Percentiles rank a stretch among this genome's conserved stretches.
Evolutionary conservation across 2,329 filamentous ascomycete species (phyloP).

Genomic region (Daldinia eschscholtzii): DNA sequence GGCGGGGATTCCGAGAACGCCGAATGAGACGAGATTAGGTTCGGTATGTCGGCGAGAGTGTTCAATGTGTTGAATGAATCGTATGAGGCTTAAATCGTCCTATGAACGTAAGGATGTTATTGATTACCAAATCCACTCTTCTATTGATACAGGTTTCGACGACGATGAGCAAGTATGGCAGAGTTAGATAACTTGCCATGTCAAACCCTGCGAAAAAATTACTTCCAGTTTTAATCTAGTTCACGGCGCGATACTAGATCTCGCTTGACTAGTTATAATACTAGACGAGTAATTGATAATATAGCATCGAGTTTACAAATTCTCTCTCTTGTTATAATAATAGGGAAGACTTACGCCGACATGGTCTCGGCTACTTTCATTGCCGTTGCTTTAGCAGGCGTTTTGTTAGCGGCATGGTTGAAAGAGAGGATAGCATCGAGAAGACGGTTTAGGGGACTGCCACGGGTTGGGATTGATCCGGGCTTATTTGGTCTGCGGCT

Average conservation of each 20-base stretch:
- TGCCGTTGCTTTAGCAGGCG: neutral
- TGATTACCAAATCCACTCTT: neutral
- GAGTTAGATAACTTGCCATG: neutral
- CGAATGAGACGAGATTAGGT: neutral
- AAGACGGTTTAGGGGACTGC: neutral
- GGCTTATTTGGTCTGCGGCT: slow-evolving; percentile 1
- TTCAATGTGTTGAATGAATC: neutral
- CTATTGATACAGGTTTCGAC: neutral
- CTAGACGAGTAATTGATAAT: neutral
- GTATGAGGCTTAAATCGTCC: neutral
- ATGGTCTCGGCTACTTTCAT: neutral
- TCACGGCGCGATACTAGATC: neutral
- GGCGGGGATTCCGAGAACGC: neutral
- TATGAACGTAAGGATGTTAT: neutral
- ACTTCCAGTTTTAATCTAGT: neutral
- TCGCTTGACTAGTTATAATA: neutral
- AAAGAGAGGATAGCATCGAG: slow-evolving; percentile 3
- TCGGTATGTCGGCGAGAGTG: neutral
- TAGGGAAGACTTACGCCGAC: neutral
- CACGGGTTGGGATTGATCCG: slow-evolving; percentile 1
- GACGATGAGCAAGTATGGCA: neutral
- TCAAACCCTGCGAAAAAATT: neutral
- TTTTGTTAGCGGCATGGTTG: neutral
- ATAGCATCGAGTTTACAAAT: neutral
- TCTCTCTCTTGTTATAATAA: neutral